Conservation (phyloP, 306 rosid species). For the Psophocarpus tetragonolobus region DNA sequence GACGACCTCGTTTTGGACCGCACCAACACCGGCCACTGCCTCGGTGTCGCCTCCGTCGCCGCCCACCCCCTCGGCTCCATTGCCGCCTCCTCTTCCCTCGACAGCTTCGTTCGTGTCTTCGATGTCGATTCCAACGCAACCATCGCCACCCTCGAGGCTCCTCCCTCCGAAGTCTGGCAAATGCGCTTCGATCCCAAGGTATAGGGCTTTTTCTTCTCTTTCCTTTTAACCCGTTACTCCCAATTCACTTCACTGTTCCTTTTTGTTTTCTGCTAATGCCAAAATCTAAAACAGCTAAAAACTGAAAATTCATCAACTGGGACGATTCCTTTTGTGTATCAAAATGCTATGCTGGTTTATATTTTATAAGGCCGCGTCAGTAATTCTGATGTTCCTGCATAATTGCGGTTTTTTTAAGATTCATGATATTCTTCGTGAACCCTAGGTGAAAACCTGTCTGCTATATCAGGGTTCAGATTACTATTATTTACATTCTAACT, state of each 20-base stretch:
- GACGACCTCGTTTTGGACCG: conserved; percentile 77
- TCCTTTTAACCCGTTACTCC: no score
- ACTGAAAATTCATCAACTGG: background rate
- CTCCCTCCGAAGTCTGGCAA: conserved; percentile 99
- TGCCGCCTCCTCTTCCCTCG: conserved; percentile 97
- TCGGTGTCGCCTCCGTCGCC: conserved; percentile 91
- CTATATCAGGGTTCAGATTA: background rate
- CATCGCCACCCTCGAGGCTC: conserved; percentile 90
- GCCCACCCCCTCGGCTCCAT: conserved; percentile 88
- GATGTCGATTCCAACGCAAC: conserved; percentile 88
- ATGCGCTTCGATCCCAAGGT: conserved; percentile 93
- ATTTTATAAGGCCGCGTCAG: background rate
- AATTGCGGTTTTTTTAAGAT: background rate
- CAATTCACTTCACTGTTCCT: background rate
- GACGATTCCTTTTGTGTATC: background rate
- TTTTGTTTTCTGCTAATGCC: background rate
- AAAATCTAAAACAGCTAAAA: conserved; percentile 14
- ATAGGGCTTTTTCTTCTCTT: background rate
- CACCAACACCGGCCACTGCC: conserved; percentile 89
- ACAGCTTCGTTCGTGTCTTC: conserved; percentile 85
- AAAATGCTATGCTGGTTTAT: background rate
- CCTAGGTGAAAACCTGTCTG: background rate
- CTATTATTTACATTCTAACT: background rate
- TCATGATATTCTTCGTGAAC: background rate
- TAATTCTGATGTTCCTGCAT: background rate